These are phyloP conservation scores for Luffa acutangula DNA, from an alignment of 306 rosid genomes.

Conservation along the genomic window DNA sequence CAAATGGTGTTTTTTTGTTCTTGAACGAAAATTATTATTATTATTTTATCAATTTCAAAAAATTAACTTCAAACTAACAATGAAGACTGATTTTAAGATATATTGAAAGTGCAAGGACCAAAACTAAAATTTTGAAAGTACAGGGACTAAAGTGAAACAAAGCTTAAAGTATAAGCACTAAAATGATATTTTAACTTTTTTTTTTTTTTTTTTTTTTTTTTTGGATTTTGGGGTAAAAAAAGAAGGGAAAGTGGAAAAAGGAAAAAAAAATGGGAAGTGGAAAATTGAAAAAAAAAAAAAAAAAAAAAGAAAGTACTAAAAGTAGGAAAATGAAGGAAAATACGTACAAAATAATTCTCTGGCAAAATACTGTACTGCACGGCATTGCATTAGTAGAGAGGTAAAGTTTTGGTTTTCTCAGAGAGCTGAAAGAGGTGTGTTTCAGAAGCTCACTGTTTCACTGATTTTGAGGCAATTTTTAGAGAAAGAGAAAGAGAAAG, in stretches of 20 bases:
- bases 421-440: slow-evolving; percentile 7
- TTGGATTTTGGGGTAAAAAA: neutral
- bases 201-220: neutral
- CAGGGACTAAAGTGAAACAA: too few relatives aligned
- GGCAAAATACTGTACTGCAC: slow-evolving; percentile 1
- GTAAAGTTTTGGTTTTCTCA: slow-evolving; percentile 4
- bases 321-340: neutral
- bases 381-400: slow-evolving; percentile 6
- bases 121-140: too few relatives aligned
- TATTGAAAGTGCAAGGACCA: too few relatives aligned
- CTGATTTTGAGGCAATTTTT: slow-evolving; percentile 84
- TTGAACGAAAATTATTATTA: too few relatives aligned
- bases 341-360: slow-evolving; percentile 5
- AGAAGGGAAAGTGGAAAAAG: neutral
- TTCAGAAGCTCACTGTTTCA: slow-evolving; percentile 47
- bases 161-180: too few relatives aligned
- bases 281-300: neutral
- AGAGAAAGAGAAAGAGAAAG: slow-evolving; percentile 1
- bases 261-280: neutral
- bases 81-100: too few relatives aligned
- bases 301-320: neutral
- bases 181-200: too few relatives aligned
- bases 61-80: too few relatives aligned
- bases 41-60: too few relatives aligned
- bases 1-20: too few relatives aligned